Conservation (phyloP, 139 green algal genomes). For the Coelastrella sp. region DNA sequence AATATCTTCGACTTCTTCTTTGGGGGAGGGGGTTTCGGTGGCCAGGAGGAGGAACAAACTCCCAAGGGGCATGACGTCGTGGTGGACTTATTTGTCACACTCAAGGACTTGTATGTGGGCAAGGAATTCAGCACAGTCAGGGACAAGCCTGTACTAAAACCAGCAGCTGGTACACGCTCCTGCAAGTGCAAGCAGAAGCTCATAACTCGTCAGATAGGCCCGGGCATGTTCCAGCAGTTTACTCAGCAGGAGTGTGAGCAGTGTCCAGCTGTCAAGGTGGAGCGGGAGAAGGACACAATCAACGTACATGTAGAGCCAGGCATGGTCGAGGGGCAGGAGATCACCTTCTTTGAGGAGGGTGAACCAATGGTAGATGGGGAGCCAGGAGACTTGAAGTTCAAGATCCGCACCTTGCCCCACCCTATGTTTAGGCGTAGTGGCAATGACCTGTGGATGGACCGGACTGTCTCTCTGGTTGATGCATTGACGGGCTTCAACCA, state of each 20-base stretch:
- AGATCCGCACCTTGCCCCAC: constrained; percentile 61
- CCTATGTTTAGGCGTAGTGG: constrained; percentile 69
- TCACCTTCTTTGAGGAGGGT: constrained; percentile 96
- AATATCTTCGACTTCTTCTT: constrained; percentile 96
- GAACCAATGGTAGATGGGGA: constrained; percentile 96
- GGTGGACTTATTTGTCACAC: constrained; percentile 86
- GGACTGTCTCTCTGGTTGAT: constrained; percentile 88
- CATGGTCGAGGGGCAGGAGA: constrained; percentile 86
- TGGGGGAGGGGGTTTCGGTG: constrained; percentile 58
- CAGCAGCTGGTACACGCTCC: constrained; percentile 89
- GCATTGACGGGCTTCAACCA: constrained; percentile 87
- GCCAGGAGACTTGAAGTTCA: constrained; percentile 91
- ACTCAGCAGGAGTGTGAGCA: constrained; percentile 90
- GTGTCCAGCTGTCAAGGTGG: constrained; percentile 92
- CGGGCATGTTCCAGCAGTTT: constrained; percentile 99
- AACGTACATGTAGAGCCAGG: constrained; percentile 94
- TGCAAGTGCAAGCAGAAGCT: constrained; percentile 98
- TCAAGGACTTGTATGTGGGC: constrained; percentile 95
- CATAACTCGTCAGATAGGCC: constrained; percentile 94
- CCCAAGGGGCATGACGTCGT: constrained; percentile 88
- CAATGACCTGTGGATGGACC: constrained; percentile 75
- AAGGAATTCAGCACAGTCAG: constrained; percentile 82
- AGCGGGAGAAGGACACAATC: constrained; percentile 81
- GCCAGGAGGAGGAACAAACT: constrained; percentile 80
- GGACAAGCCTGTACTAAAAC: constrained; percentile 92